Base-by-base conservation (phyloP, 495 filamentous ascomycete genomes). In the Bathelium albidoporum region DNA sequence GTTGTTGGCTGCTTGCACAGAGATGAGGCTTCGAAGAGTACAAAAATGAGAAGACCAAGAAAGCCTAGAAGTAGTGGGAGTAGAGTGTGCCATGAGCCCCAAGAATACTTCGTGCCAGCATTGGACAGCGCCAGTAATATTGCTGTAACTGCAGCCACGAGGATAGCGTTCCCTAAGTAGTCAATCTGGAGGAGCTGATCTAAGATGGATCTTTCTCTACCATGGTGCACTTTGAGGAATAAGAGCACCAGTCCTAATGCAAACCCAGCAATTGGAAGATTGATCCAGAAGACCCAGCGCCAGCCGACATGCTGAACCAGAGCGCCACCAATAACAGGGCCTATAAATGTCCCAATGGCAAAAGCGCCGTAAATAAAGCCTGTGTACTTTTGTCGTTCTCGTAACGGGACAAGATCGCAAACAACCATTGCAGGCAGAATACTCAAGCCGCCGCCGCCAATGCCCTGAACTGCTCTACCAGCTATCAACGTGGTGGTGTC, bases 391-490 rank as follows among this genome's bases (percentile, higher is more conserved):
- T 41, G 36, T 18, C 36, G 9, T 18, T 41, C 36, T 10, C 36
- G 36, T 10, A 41, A 18, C 9, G 36, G 36, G 10, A 41, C 36
- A 18, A 41, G 36, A 41, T 41, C 36, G 18, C 36, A 41, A 18
- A 41, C 36, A 18, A 41, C 36, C 9, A 41, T 41, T 41, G 36
- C 36, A 41, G 36, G 36, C 36, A 41, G n/a, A n/a, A n/a, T n/a
- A n/a, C n/a, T n/a, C n/a, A 68, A 28, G 32, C 68, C 65, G 3
- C 36, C 68, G 0, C 52, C 61, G 0, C 69, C 69, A 0, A 67
- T 28, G 18, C 69, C 69, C 29, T 66, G 62, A 14, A 73, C 44
- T 1, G 64, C 62, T 1, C 71, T 65, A 16, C 64, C 71, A 18
- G 60, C 60, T n/a, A 73, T 71, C 0, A 73, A 60, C 26, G 62